phyloP scores from a whole-genome alignment of 352 stramenopile genomes.

The Phytophthora sp. region DNA sequence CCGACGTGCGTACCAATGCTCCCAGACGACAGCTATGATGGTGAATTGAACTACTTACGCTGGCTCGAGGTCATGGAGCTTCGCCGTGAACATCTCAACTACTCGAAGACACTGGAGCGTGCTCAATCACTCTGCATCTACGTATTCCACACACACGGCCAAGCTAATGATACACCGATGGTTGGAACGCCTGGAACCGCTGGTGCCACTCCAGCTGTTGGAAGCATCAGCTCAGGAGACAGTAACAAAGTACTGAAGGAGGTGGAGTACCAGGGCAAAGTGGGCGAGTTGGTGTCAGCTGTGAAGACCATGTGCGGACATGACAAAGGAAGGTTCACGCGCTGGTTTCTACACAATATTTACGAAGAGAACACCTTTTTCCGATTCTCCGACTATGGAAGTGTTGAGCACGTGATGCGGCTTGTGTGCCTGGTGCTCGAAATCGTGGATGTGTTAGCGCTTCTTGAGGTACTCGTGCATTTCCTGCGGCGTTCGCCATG shows the following conservation, averaged over 20 bases:
- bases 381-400: constrained; percentile 81
- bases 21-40: constrained; percentile 63
- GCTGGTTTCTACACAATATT: constrained; percentile 85
- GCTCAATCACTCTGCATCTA: constrained; percentile 83
- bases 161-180: constrained; percentile 52
- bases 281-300: constrained; percentile 81
- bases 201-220: constrained; percentile 10
- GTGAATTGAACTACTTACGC: constrained; percentile 65
- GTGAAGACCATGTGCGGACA: constrained; percentile 90
- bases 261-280: constrained; percentile 84
- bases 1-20: constrained; percentile 74
- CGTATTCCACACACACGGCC: constrained; percentile 85
- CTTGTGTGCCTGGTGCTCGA: constrained; percentile 83
- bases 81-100: constrained; percentile 69
- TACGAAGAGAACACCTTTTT: constrained; percentile 87
- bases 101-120: constrained; percentile 83
- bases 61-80: constrained; percentile 89
- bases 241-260: constrained; percentile 69
- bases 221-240: constrained; percentile 38
- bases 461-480: constrained; percentile 86
- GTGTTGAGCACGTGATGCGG: constrained; percentile 83
- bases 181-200: constrained; percentile 35
- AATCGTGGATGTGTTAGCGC: constrained; percentile 78
- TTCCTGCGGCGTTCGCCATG: constrained; percentile 76
- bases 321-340: constrained; percentile 83